phyloP scores from a whole-genome alignment of 352 stramenopile genomes.

The Phytophthora podocarpi region DNA sequence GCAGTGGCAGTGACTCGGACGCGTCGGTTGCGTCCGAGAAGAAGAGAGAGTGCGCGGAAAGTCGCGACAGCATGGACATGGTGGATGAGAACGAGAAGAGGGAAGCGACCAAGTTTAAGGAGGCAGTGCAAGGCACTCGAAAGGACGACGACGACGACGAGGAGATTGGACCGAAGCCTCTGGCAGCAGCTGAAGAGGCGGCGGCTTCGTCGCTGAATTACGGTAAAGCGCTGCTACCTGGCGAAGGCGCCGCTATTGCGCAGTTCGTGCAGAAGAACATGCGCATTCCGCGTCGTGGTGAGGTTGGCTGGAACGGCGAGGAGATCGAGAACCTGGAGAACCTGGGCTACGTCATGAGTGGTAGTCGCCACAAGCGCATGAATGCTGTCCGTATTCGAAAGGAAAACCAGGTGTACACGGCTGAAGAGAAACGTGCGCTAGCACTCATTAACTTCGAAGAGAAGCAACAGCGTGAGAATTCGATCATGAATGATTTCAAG shows the following conservation, averaged over 20 bases:
- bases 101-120: slow-evolving; percentile 91
- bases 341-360: slow-evolving; percentile 97
- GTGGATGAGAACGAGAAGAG: slow-evolving; percentile 63
- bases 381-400: slow-evolving; percentile 99
- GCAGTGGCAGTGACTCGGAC: slow-evolving; percentile 34
- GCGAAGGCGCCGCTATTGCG: slow-evolving; percentile 95
- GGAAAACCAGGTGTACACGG: slow-evolving; percentile 99
- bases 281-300: slow-evolving; percentile 97
- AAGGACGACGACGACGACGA: slow-evolving; percentile 80
- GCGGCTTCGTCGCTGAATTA: slow-evolving; percentile 81
- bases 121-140: slow-evolving; percentile 73
- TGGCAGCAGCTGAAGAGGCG: slow-evolving; percentile 53
- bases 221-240: slow-evolving; percentile 92
- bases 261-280: slow-evolving; percentile 99
- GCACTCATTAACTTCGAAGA: slow-evolving; percentile 99
- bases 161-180: slow-evolving; percentile 87
- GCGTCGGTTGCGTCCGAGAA: slow-evolving; percentile 21
- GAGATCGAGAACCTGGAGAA: slow-evolving; percentile 98
- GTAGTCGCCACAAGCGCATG: slow-evolving; percentile 97
- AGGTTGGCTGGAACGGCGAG: slow-evolving; percentile 96
- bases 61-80: slow-evolving; percentile 4
- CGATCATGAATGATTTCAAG: slow-evolving; percentile 97
- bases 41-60: slow-evolving; percentile 30
- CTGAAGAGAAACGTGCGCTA: slow-evolving; percentile 97
- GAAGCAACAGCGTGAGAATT: slow-evolving; percentile 98